Percentiles rank a stretch among this genome's conserved stretches.
Conservation (phyloP, 2,329 filamentous ascomycete genomes). For the Aspergillus fischeri region DNA sequence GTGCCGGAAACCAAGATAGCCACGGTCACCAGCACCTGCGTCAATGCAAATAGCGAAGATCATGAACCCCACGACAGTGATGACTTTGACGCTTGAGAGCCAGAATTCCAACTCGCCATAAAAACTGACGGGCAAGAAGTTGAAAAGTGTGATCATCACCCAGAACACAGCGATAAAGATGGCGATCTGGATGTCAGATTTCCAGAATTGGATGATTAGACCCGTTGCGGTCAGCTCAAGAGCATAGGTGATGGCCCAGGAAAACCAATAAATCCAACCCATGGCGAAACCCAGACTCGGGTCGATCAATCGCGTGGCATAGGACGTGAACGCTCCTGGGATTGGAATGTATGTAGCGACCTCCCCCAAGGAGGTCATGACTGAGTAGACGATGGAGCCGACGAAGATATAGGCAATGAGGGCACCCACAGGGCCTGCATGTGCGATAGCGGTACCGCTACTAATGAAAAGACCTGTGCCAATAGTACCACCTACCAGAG, state of each 20-base stretch:
- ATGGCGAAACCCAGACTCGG: conserved; percentile 70
- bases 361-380: conserved; percentile 65
- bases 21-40: conserved; percentile 63
- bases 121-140: conserved; percentile 66
- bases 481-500: conserved; percentile 55
- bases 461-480: conserved; percentile 71
- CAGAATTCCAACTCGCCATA: conserved; percentile 79
- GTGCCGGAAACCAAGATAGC: conserved; percentile 68
- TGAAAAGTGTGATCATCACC: conserved; percentile 63
- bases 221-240: conserved; percentile 70
- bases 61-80: conserved; percentile 71
- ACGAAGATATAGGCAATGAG: conserved; percentile 67
- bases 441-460: conserved; percentile 59
- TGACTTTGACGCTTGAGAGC: conserved; percentile 71
- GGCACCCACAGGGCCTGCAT: conserved; percentile 61
- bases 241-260: conserved; percentile 68
- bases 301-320: conserved; percentile 70
- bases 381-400: conserved; percentile 67
- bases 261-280: conserved; percentile 83
- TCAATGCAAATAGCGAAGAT: conserved; percentile 74
- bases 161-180: conserved; percentile 74
- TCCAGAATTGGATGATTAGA: conserved; percentile 74
- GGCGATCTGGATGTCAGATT: conserved; percentile 57
- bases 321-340: conserved; percentile 70
- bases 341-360: conserved; percentile 77